Base-by-base conservation (phyloP, 78 protist species). In the Dictyostelium brefeldianum region DNA sequence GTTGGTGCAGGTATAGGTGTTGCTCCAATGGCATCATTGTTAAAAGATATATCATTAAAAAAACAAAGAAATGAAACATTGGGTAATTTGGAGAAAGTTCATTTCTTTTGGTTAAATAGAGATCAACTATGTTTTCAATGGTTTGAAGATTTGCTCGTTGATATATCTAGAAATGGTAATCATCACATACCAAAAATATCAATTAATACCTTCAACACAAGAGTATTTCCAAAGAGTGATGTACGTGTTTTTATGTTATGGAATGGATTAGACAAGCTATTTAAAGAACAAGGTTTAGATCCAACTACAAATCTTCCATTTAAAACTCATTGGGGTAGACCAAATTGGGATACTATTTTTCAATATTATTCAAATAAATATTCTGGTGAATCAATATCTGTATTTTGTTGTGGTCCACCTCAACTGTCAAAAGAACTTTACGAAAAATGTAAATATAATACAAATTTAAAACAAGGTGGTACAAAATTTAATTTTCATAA, bases 1-100 rank as follows among this genome's bases (percentile, higher is more conserved):
- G 79, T 96, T 10, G 98, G 97, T 22, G 98, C 98, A 6, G 99
- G 99, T 59, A 97, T 97, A 53, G 99, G 99, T 64, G 98, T 98
- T n/a, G 96, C 99, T 1, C 99, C 99, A 31, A 96, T 94, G 48
- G 98, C 98, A 3, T 97, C 99, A 5, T 74, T 98, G 29, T 73
- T 98, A 62, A 94, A 96, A 29, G 65, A 77, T 78, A 81, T 80
- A 46, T 17, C 77, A 36, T 14, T 62, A 62, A 62, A 62, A 17
- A 62, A 62, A 62, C 70, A 62, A 36, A 62, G 70, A 62, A 25
- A 25, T 11, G 43, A 62, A 25, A 5, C 10, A 62, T 62, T 62
- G 25, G 47, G 75, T 17, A 11, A 65, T 27, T 25, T 83, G 9
- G 95, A 91, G 31, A 91, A 96, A 22, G 97, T 96, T 54, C 91